Evolutionary conservation across 2,329 filamentous ascomycete genomes (phyloP), one percentile per base, ranked within the genome.

Genomic region (Aspergillus viridinutans): DNA sequence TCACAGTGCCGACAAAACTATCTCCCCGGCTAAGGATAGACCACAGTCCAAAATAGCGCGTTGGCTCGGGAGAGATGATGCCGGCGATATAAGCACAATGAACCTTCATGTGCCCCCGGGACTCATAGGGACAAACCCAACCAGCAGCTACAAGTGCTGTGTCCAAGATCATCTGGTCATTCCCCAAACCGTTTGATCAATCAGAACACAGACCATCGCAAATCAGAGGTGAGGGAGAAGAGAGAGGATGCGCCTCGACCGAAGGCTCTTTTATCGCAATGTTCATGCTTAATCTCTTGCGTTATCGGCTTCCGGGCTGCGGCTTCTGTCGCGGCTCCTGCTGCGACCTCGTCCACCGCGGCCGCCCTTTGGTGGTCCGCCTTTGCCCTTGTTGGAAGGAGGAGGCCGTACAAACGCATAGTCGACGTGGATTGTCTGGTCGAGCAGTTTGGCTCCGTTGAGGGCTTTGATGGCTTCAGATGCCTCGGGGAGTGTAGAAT

Each of bases 331-430:
- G 35, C 76, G 74, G 65, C 77, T 79, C 58, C 76, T 72, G 63
- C 74, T 77, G 61, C 78, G 72, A 47, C 64, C 72, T 49, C 74
- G 58, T 49, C 67, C 71, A 48, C 74, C 75, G 51, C 74, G 71
- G 10, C 66, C 72, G 43, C 70, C 77, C 63, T 83, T 83, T 54
- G 67, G 65, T 49, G 63, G 70, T 26, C 70, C 72, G 50, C 63
- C 69, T 56, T 78, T 77, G 29, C 69, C 71, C 63, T 80, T 79
- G 59, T 69, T 70, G 4, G 75, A 76, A 47, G 79, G 74, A 5
- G 78, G 81, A n/a, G 85, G 84, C 50, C 85, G 78, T 52, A 88
- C 85, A 67, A 88, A 88, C 2, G 85, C 85, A 63, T 83, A 88
- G 71, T 88, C 85, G 49, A 87, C 85, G 14, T 75, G 73, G 58